A percentile compares a stretch with the other conserved stretches of the same genome.
phyloP scores from a whole-genome alignment of 768 basidiomycete genomes.

The Boletus subparvulus region DNA sequence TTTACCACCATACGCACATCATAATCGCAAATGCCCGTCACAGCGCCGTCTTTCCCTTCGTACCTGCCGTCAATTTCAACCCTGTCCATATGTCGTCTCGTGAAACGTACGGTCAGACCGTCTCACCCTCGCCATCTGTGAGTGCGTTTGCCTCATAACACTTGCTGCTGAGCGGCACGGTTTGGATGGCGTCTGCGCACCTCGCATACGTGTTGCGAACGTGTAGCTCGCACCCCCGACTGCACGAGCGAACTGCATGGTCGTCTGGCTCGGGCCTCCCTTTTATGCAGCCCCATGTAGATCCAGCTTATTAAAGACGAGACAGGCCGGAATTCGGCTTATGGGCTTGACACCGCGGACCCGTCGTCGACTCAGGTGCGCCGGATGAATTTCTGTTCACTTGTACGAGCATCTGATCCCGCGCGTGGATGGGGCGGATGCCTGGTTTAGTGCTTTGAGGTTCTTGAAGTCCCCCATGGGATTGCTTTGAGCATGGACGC shows the following conservation, averaged over 20 bases:
- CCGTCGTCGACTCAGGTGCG: not conserved
- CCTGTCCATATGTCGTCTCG: too few species aligned
- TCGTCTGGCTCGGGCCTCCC: too few species aligned
- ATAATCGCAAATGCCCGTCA: not conserved
- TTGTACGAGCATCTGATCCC: not conserved
- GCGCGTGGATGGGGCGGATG: not conserved
- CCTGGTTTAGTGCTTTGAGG: not conserved
- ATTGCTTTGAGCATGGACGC: slow-evolving; percentile 44
- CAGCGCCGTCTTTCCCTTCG: not conserved
- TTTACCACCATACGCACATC: not conserved
- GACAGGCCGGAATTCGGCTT: too few species aligned
- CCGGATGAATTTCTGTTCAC: not conserved
- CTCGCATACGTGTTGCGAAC: not conserved
- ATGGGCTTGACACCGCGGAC: too few species aligned
- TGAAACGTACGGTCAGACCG: not conserved
- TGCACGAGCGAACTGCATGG: not conserved
- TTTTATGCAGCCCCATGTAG: not conserved
- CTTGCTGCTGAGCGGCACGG: not conserved
- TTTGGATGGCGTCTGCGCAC: not conserved
- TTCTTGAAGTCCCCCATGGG: slow-evolving; percentile 39
- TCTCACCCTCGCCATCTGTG: not conserved
- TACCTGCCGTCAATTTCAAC: not conserved
- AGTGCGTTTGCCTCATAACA: not conserved
- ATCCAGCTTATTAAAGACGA: not conserved
- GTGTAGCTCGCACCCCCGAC: not conserved